These are phyloP conservation scores for Vicia sativa DNA, from an alignment of 306 rosid species.

Conservation along the genomic window DNA sequence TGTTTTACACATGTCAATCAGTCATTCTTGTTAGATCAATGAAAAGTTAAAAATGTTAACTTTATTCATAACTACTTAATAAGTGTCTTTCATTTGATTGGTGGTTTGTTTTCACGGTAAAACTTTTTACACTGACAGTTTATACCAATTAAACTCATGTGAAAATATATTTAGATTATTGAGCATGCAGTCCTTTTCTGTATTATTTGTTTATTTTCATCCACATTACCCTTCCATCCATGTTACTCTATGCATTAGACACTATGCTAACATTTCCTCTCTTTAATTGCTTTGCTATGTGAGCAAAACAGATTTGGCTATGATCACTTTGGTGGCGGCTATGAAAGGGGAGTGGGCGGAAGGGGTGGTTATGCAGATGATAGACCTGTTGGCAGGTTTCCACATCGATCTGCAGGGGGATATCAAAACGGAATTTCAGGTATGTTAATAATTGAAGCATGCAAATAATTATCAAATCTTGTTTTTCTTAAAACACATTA, in stretches of 20 bases:
- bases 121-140: neutral
- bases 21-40: neutral
- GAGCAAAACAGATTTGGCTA: constrained; percentile 66
- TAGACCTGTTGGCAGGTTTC: constrained; percentile 74
- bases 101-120: neutral
- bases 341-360: constrained; percentile 83
- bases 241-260: neutral
- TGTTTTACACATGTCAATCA: neutral
- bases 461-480: neutral
- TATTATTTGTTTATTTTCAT: constrained; percentile 7
- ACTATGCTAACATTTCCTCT: neutral
- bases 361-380: constrained; percentile 76
- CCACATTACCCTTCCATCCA: neutral
- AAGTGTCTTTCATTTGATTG: neutral
- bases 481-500: neutral
- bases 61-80: neutral
- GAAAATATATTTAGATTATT: neutral
- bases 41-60: neutral
- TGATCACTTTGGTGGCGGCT: constrained; percentile 82
- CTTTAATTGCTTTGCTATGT: constrained; percentile 15
- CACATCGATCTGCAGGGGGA: constrained; percentile 67
- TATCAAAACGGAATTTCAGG: constrained; percentile 74
- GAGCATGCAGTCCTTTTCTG: neutral
- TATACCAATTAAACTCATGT: neutral
- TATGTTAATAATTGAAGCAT: constrained; percentile 35